Base-by-base conservation (phyloP, 208 protist genomes). In the Sergeia podlipaevii region DNA sequence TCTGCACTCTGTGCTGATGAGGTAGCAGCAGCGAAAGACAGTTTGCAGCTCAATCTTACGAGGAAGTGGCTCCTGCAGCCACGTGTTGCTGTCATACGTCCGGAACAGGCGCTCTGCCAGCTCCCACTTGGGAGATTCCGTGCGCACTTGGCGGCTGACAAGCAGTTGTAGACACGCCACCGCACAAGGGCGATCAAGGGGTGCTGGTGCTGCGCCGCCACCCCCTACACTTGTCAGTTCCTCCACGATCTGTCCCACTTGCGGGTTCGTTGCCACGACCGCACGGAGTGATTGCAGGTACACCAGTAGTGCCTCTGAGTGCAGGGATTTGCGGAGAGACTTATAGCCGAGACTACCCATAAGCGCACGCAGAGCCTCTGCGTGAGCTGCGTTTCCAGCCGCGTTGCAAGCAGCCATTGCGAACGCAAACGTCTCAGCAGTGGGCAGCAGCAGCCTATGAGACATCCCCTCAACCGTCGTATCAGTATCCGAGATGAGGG, bases 101-200 rank as follows among this genome's bases (percentile, higher is more conserved):
- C 51, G 23, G 29, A 81, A 57, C 7, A 86, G 50, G 30, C 24
- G 30, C 37, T 52, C 26, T 0, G 72, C 80, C 4, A 89, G 43
- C 13, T 49, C 45, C 37, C 30, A 57, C 49, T 83, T 83, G 10
- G 18, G 20, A 38, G 38, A 30, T 21, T 55, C 37, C n/a, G 54
- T 60, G 7, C 2, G 38, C 15, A 91, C 74, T 13, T 63, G 50
- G 7, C 42, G 41, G 28, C 54, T 70, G 24, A 70, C 59, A 29
- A 94, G 67, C 0, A 94, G 73, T 39, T 94, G 86, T 46, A 94
- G 51, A 46, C 74, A 80, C 21, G 77, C 82, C 11, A 94, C 67
- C 2, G 65, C 60, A 44, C 74, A 81, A 4, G 70, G 68, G 17
- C 86, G 73, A 41, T 88, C 81, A 17, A 91, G 61, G 13, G 10